Percentiles rank a stretch among this genome's conserved stretches.
Conservation (phyloP, 768 basidiomycete genomes). For the Clavulina sp. region DNA sequence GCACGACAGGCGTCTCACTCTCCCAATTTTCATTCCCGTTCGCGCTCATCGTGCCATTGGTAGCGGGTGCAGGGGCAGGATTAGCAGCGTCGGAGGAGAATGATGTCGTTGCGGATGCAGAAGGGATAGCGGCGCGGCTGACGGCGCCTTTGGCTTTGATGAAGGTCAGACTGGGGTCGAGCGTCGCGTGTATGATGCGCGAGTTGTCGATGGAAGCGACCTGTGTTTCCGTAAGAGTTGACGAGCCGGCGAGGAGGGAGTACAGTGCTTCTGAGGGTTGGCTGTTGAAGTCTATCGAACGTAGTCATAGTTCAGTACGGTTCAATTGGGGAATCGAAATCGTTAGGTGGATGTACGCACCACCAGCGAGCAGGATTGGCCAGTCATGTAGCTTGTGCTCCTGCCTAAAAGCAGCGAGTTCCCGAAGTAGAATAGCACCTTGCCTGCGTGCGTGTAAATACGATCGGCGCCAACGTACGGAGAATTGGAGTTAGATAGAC, state of each 20-base stretch:
- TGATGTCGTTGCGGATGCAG: no score
- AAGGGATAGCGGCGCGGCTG: no score
- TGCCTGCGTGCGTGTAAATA: slow-evolving; percentile 34
- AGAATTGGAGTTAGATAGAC: not conserved
- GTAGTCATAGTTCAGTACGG: slow-evolving; percentile 4
- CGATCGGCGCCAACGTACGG: no score
- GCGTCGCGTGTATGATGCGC: slow-evolving; percentile 26
- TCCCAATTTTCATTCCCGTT: no score
- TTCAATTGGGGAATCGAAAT: not conserved
- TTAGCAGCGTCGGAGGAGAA: no score
- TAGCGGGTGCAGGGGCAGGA: no score
- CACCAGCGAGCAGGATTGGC: slow-evolving; percentile 75
- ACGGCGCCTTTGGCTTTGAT: slow-evolving; percentile 1
- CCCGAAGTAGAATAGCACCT: slow-evolving; percentile 51
- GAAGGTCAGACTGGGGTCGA: slow-evolving; percentile 12
- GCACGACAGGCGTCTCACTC: not conserved
- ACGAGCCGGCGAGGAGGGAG: slow-evolving; percentile 49
- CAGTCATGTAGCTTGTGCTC: slow-evolving; percentile 31
- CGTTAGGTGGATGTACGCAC: slow-evolving; percentile 23
- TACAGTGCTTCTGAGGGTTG: slow-evolving; percentile 69
- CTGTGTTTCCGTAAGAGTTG: slow-evolving; percentile 38
- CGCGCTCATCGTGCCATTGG: no score
- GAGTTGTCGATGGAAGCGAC: slow-evolving; percentile 36
- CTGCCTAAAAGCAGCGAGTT: slow-evolving; percentile 37
- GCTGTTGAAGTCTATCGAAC: slow-evolving; percentile 68